Base-by-base conservation (phyloP, 225 moss, liverwort and hornwort species). In the Antitrichia curtipendula region DNA sequence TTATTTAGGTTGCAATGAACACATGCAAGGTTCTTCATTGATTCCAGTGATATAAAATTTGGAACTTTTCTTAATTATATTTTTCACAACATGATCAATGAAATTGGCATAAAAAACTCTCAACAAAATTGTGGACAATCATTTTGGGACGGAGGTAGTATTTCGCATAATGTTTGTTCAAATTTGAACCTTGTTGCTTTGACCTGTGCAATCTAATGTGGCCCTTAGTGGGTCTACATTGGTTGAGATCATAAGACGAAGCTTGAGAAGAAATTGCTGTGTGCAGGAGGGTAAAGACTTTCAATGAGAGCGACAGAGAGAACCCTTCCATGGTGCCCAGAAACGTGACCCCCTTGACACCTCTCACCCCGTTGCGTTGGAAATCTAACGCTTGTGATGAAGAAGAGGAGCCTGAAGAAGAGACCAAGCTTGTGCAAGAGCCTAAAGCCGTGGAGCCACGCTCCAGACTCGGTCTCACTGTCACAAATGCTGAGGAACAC, bases 351-450 rank as follows among this genome's bases (percentile, higher is more conserved):
- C 93, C 93, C 40, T 82, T 92, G 81, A 93, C 90, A 78, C 92
- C 93, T 61, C 91, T 93, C 72, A 93, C 93, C 10, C 93, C 93
- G 41, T 62, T 93, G 82, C 90, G 80, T 81, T 93, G 93, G 93
- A 93, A 91, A 84, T 89, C 92, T 31, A 93, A 87, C 58, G 21
- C 86, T 54, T 83, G 82, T 41, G 84, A 86, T 45, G 41, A 65
- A 64, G 85, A 58, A 81, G 92, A 75, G 43, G 88, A 90, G 82
- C 84, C 83, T 80, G 79, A 81, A 74, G 89, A 81, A 66, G 78
- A 38, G 70, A 82, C 66, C 59, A 88, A 93, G 64, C 81, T 83
- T 85, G 69, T 43, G 88, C 92, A 64, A 88, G 81, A 86, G 65
- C 54, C 65, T 16, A 85, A 65, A 85, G 65, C 80, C 58, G 40